phyloP scores from a whole-genome alignment of 768 basidiomycete genomes.

The Coprinellus micaceus region DNA sequence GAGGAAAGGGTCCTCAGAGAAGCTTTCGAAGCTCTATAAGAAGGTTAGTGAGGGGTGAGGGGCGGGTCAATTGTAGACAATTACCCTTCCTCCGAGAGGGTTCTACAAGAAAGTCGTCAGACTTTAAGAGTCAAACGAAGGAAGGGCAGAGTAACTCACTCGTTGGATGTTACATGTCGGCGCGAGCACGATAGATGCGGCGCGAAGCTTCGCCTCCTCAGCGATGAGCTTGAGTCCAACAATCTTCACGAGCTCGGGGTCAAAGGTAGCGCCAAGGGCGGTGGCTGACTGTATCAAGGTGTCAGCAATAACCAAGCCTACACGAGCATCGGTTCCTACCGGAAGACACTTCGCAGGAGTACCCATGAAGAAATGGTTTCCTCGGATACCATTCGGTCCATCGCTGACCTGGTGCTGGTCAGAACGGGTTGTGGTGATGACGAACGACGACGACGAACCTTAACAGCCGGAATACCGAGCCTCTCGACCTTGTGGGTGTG shows the following conservation, averaged over 20 bases:
- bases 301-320: neutral
- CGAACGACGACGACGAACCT: conserved; percentile 34
- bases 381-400: conserved; percentile 74
- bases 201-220: conserved; percentile 64
- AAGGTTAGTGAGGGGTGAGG: neutral
- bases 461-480: conserved; percentile 67
- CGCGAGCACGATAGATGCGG: conserved; percentile 67
- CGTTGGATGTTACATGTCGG: conserved; percentile 87
- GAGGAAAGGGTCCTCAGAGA: conserved; percentile 74
- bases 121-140: neutral
- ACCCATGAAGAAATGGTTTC: conserved; percentile 77
- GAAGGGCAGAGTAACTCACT: conserved; percentile 32
- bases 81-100: conserved; percentile 67
- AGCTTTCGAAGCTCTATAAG: conserved; percentile 66
- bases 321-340: conserved; percentile 24
- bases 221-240: conserved; percentile 66
- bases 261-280: conserved; percentile 73
- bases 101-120: conserved; percentile 27
- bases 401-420: conserved; percentile 56
- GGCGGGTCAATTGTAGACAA: conserved; percentile 11
- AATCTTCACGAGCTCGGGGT: conserved; percentile 57
- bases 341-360: conserved; percentile 79
- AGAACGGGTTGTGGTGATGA: neutral
- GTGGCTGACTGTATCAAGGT: conserved; percentile 50
- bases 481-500: conserved; percentile 63